Evolutionary conservation across 2,329 filamentous ascomycete genomes (phyloP), one percentile per base, ranked within the genome.

Genomic region (Epichloe coenophiala): DNA sequence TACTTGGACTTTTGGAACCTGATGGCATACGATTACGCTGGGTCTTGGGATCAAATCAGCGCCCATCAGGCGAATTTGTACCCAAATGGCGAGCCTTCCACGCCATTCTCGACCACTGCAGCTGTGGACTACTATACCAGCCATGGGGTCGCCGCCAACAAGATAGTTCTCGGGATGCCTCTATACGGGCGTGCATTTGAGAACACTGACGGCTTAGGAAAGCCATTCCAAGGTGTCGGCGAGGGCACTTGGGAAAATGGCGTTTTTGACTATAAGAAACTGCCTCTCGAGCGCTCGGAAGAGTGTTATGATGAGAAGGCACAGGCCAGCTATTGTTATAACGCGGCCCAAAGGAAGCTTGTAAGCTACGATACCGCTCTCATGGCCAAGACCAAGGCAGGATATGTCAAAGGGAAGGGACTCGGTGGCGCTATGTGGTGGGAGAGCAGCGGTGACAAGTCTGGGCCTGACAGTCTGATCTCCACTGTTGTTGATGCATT

Each of bases 351-450:
- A 33, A 75, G 75, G 53, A 81, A 77, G 51, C 77, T 97, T 72
- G 77, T 97, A 48, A 84, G 78, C 42, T 97, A 95, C 63, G 86
- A 89, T 62, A 91, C 80, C 1, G 76, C 81, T 1, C 68, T 71
- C 3, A 79, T 89, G 64, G 84, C 81, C 3, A 71, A 72, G 56
- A 63, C 69, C 56, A 97, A 96, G 72, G 81, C 82, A 1, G 69
- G 77, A 11, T 95, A 81, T 63, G 78, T 96, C 61, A 77, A 73
- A 61, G 64, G 77, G 19, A 70, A 75, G 43, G 73, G 78, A 0
- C 75, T 96, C 0, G 90, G 89, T 2, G 91, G 91, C 17, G 88
- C 78, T n/a, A 96, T 97, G 90, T 97, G 88, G 88, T 95, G 89
- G 89, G 90, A 96, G 70, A 87, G 81, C 59, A 91, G 84, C 60